Conservation (phyloP, 2,329 filamentous ascomycete genomes). For the Ascochyta pisi region DNA sequence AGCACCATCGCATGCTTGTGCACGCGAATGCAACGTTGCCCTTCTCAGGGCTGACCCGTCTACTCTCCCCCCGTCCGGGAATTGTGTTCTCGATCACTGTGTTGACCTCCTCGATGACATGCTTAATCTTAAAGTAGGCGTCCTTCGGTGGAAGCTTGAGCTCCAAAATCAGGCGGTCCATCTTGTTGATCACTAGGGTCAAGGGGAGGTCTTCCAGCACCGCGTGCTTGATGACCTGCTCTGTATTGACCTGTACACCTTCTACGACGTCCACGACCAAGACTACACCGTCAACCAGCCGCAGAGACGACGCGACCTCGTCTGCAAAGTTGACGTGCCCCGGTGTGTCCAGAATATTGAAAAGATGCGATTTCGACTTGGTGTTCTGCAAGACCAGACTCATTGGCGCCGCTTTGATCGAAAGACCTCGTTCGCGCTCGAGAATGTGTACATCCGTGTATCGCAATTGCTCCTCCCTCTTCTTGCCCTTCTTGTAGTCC, state of each 20-base stretch:
- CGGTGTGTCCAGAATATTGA: slow-evolving; percentile 95
- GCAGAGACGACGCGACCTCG: slow-evolving; percentile 87
- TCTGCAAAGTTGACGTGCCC: slow-evolving; percentile 99
- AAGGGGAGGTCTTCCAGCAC: slow-evolving; percentile 88
- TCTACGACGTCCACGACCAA: slow-evolving; percentile 96
- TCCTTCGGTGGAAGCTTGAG: slow-evolving; percentile 92
- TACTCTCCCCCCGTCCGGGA: slow-evolving; percentile 78
- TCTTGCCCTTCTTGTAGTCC: slow-evolving; percentile 80
- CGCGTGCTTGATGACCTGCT: slow-evolving; percentile 96
- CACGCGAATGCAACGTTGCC: slow-evolving; percentile 98
- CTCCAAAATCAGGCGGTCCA: slow-evolving; percentile 94
- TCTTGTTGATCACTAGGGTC: slow-evolving; percentile 93
- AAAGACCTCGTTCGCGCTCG: slow-evolving; percentile 87
- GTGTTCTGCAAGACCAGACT: slow-evolving; percentile 87
- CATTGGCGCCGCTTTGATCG: slow-evolving; percentile 94
- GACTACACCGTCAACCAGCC: slow-evolving; percentile 89
- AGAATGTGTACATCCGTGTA: slow-evolving; percentile 93
- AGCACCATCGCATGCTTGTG: slow-evolving; percentile 94
- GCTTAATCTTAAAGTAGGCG: slow-evolving; percentile 98
- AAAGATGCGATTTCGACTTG: slow-evolving; percentile 89
- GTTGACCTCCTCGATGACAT: slow-evolving; percentile 98
- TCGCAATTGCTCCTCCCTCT: slow-evolving; percentile 85
- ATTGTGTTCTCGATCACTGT: slow-evolving; percentile 88
- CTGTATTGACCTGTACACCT: slow-evolving; percentile 97
- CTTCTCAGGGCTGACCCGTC: slow-evolving; percentile 90